Evolutionary conservation across 352 stramenopile species (phyloP), one percentile per base, ranked within the genome.

Genomic region (Pythium guiyangense): DNA sequence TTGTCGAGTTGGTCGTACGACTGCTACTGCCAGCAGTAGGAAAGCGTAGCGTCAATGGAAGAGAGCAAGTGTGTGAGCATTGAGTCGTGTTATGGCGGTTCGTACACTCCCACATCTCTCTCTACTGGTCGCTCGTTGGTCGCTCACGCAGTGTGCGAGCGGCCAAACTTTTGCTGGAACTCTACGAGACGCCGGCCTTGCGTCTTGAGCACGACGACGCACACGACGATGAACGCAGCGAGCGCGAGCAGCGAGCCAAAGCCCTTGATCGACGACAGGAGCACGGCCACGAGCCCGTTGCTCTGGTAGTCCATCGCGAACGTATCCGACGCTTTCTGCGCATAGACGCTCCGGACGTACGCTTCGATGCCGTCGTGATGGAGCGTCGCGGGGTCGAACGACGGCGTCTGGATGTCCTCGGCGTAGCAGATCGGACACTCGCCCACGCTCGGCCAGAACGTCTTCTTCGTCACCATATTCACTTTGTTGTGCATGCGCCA

Each of bases 401-500:
- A 78, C 22, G 73, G 64, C 2, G 63, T 62, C 22, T 71, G 59
- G 6, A 81, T 66, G 50, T 77, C 69, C 43, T 81, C 70, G 3
- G 79, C 69, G 58, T 86, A 92, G 62, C 82, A 90, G 14, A 82
- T 47, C 8, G 70, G 74, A 50, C 82, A 92, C 15, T 64, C 62
- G 34, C 50, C 63, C 54, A 78, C 67, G 4, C 70, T 73, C 25
- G 84, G 84, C 79, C 81, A 94, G 52, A 84, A 74, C 0, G 52
- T 61, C 42, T 92, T 88, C 59, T 84, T 74, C n/a, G 79, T 76
- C 29, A 79, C 63, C 40, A 81, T 83, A 64, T 93, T 95, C 20
- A 95, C 83, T 8, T 71, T 80, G 62, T 91, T 92, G 71, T 95
- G 85, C 81, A 91, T 90, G 29, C 67, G 69, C 78, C 84, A 93